Conservation (phyloP, 2,329 filamentous ascomycete genomes). For the Epichloe typhina region DNA sequence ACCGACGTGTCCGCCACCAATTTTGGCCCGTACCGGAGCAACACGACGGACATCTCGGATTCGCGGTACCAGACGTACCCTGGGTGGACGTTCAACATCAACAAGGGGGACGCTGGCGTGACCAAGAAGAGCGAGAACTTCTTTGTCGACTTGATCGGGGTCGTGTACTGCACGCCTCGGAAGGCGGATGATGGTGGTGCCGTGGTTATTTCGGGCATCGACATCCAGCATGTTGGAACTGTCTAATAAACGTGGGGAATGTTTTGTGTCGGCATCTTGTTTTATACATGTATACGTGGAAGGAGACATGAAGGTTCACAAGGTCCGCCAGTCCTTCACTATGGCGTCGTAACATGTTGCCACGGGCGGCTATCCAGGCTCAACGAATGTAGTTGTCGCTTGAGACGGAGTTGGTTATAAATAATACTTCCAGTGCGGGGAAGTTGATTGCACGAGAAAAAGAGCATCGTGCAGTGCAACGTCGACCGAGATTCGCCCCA, state of each 20-base stretch:
- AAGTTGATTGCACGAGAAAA: background rate
- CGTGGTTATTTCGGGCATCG: background rate
- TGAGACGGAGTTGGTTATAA: too few species aligned
- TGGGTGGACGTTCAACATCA: background rate
- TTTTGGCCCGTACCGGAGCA: background rate
- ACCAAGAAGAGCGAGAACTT: background rate
- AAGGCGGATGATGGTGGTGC: background rate
- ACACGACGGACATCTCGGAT: background rate
- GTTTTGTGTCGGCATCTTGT: too few species aligned
- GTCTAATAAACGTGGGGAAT: background rate
- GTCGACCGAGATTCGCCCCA: background rate
- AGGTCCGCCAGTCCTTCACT: too few species aligned
- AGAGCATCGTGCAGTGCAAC: background rate
- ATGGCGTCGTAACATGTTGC: rapidly evolving
- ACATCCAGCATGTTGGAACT: background rate
- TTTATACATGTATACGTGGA: too few species aligned
- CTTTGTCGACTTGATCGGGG: background rate
- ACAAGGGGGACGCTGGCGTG: background rate
- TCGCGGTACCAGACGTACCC: background rate
- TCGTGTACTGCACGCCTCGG: background rate
- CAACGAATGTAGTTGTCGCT: too few species aligned
- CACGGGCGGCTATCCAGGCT: too few species aligned
- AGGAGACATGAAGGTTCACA: too few species aligned
- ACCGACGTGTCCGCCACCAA: background rate
- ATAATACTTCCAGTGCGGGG: too few species aligned